Evolutionary conservation across 257 asterid genomes (phyloP).

Genomic region (Ligustrum vulgare): DNA sequence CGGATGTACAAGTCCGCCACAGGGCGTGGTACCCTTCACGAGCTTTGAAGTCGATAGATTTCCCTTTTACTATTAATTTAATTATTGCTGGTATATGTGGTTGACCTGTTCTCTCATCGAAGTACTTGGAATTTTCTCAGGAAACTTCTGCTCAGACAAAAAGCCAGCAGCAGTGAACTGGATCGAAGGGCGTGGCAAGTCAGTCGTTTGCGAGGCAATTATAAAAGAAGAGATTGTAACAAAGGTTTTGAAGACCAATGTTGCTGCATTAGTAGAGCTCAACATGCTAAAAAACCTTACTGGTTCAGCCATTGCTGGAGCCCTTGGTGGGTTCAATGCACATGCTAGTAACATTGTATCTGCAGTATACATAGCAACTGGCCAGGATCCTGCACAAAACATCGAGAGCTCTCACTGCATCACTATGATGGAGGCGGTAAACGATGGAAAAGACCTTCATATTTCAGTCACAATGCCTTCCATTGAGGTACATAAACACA

Average conservation of each 20-base stretch:
- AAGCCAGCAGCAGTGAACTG: slow-evolving; percentile 60
- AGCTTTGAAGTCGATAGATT: too few relatives aligned
- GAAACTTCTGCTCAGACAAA: slow-evolving; percentile 55
- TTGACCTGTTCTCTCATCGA: neutral
- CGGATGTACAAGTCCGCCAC: neutral
- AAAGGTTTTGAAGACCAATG: slow-evolving; percentile 53
- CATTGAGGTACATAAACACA: slow-evolving; percentile 38
- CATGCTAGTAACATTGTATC: slow-evolving; percentile 57
- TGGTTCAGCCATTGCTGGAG: slow-evolving; percentile 58
- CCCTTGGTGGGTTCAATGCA: slow-evolving; percentile 63
- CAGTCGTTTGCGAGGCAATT: slow-evolving; percentile 56
- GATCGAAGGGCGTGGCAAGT: slow-evolving; percentile 61
- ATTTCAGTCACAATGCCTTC: slow-evolving; percentile 60
- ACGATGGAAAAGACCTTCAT: slow-evolving; percentile 56
- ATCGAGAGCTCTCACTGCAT: slow-evolving; percentile 58
- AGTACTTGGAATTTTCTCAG: slow-evolving; percentile 10
- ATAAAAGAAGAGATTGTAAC: slow-evolving; percentile 48
- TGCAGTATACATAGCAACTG: slow-evolving; percentile 52
- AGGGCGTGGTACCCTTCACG: too few relatives aligned
- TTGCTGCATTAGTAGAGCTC: slow-evolving; percentile 50
- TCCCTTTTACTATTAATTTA: too few relatives aligned
- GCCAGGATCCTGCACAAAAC: slow-evolving; percentile 62
- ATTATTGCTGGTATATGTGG: neutral
- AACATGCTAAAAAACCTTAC: slow-evolving; percentile 53
- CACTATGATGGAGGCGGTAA: slow-evolving; percentile 57